phyloP scores from a whole-genome alignment of 2,329 filamentous ascomycete genomes.

The Clonostachys sp. region DNA sequence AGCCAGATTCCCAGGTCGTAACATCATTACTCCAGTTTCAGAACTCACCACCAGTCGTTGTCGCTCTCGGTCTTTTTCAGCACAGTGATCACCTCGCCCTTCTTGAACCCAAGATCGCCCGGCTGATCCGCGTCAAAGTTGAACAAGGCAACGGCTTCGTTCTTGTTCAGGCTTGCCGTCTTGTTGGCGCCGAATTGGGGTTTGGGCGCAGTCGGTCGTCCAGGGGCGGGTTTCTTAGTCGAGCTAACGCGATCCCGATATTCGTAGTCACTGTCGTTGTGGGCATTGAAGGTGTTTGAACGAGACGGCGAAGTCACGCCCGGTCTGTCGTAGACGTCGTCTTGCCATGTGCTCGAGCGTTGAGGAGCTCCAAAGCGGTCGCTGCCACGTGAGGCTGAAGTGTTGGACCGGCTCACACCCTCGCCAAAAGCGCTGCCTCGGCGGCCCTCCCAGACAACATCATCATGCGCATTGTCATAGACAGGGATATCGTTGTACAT shows the following conservation, averaged over 20 bases:
- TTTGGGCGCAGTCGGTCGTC: slow-evolving; percentile 81
- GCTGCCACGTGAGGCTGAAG: slow-evolving; percentile 18
- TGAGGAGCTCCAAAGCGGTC: slow-evolving; percentile 52
- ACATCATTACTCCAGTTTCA: background rate
- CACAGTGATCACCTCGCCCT: slow-evolving; percentile 94
- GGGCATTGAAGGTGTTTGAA: slow-evolving; percentile 39
- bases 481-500: slow-evolving; percentile 95
- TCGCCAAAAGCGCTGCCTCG: slow-evolving; percentile 62
- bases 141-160: slow-evolving; percentile 87
- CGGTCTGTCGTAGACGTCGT: slow-evolving; percentile 67
- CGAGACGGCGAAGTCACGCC: slow-evolving; percentile 33
- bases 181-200: slow-evolving; percentile 67
- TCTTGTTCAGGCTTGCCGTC: slow-evolving; percentile 52
- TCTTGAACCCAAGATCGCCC: slow-evolving; percentile 92
- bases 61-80: slow-evolving; percentile 90
- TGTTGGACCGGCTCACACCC: slow-evolving; percentile 44
- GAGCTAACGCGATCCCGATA: slow-evolving; percentile 42
- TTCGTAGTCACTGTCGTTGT: slow-evolving; percentile 41
- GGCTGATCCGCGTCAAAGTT: slow-evolving; percentile 93
- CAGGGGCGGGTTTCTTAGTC: slow-evolving; percentile 46
- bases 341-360: slow-evolving; percentile 68
- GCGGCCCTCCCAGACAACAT: slow-evolving; percentile 78
- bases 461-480: slow-evolving; percentile 79
- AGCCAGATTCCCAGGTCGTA: too few relatives aligned
- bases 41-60: slow-evolving; percentile 87